Percentiles rank a stretch among this genome's conserved stretches.
These are phyloP conservation scores for Trichoderma sp. DNA, from an alignment of 2,329 filamentous ascomycete species.

Conservation along the genomic window DNA sequence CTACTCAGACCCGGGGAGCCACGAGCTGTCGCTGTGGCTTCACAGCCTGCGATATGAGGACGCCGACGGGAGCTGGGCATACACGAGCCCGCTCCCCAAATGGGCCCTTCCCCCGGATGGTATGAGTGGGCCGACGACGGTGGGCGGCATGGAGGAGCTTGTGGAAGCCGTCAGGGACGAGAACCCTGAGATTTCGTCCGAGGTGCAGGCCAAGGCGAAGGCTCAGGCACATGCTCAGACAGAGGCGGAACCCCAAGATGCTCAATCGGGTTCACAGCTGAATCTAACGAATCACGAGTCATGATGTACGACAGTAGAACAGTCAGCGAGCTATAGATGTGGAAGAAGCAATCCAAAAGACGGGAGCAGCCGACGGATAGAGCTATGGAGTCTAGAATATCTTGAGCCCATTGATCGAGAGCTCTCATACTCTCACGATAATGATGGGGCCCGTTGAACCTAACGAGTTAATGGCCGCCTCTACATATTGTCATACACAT, in stretches of 20 bases:
- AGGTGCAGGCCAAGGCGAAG: constrained; percentile 18
- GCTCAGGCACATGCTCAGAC: not conserved
- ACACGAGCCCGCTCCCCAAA: constrained; percentile 77
- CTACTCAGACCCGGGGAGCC: constrained; percentile 87
- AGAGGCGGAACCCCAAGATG: not conserved
- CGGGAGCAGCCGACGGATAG: not conserved
- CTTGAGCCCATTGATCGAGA: not conserved
- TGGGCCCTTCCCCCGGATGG: constrained; percentile 86
- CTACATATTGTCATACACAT: not conserved
- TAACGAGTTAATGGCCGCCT: too few relatives aligned
- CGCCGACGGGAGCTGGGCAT: constrained; percentile 79
- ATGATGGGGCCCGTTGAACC: too few relatives aligned
- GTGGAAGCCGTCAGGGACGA: constrained; percentile 56
- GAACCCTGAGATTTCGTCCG: constrained; percentile 44
- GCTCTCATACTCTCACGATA: not conserved
- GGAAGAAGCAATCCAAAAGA: not conserved
- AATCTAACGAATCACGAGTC: constrained; percentile 19
- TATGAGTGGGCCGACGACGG: constrained; percentile 69
- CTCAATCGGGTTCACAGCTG: not conserved
- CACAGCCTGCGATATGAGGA: constrained; percentile 92
- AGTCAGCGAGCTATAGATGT: not conserved
- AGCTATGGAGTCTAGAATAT: not conserved
- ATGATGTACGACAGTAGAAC: constrained; percentile 13
- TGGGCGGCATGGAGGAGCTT: constrained; percentile 62
- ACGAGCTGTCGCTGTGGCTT: constrained; percentile 91